Evolutionary conservation across 169 alveolate genomes (phyloP).

Genomic region (Plasmodium adleri): DNA sequence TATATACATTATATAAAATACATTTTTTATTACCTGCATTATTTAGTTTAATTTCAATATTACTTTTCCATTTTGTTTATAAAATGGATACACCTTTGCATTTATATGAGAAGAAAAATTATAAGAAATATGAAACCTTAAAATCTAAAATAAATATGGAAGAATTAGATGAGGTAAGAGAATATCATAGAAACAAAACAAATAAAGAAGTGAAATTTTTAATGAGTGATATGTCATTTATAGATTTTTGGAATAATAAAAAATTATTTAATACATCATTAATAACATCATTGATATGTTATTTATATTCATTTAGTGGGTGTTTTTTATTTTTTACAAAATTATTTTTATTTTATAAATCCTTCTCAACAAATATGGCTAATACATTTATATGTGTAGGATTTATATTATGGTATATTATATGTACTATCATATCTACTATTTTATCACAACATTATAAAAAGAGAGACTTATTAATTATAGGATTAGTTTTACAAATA

Average conservation of each 20-base stretch:
- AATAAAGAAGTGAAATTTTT: conserved; percentile 27
- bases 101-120: conserved; percentile 48
- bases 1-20: conserved; percentile 19
- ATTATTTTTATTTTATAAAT: conserved; percentile 15
- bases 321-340: conserved; percentile 27
- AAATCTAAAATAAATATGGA: conserved; percentile 18
- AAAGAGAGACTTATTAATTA: conserved; percentile 13
- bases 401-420: conserved; percentile 20
- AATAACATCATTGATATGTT: conserved; percentile 21
- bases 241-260: conserved; percentile 24
- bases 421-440: conserved; percentile 18
- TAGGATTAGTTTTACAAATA: conserved; percentile 24
- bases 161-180: conserved; percentile 28
- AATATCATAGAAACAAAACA: conserved; percentile 24
- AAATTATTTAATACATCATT: conserved; percentile 19
- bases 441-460: background rate
- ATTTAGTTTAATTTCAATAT: conserved; percentile 28
- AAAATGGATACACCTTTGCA: conserved; percentile 63
- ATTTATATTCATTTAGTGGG: conserved; percentile 35
- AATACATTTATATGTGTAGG: conserved; percentile 13
- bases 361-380: conserved; percentile 4
- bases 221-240: conserved; percentile 17
- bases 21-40: conserved; percentile 28
- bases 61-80: conserved; percentile 18
- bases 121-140: conserved; percentile 28